Evolutionary conservation across 257 asterid species (phyloP).

Genomic region (Solanum sparsipilum): DNA sequence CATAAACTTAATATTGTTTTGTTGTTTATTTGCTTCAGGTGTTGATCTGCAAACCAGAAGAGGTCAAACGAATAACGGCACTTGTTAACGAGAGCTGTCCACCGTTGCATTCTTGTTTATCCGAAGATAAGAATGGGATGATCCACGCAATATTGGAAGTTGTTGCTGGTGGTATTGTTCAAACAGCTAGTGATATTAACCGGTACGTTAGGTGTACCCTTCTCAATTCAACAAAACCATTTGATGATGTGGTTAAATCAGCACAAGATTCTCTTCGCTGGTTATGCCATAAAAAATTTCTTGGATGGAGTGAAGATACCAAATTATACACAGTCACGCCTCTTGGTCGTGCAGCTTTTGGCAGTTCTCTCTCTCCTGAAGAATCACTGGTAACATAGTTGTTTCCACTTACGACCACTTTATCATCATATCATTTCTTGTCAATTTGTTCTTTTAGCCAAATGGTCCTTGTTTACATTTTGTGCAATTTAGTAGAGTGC

Average conservation of each 20-base stretch:
- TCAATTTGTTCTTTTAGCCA: background rate
- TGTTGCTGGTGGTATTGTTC: slow-evolving; percentile 98
- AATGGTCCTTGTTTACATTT: background rate
- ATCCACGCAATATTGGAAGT: slow-evolving; percentile 97
- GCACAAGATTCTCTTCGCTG: slow-evolving; percentile 97
- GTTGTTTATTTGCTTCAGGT: slow-evolving; percentile 37
- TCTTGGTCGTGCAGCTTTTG: slow-evolving; percentile 93
- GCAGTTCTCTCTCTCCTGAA: slow-evolving; percentile 94
- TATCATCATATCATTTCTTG: background rate
- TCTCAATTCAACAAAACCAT: slow-evolving; percentile 87
- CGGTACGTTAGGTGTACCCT: slow-evolving; percentile 96
- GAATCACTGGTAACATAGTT: slow-evolving; percentile 69
- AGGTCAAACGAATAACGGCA: slow-evolving; percentile 56
- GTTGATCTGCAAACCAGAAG: slow-evolving; percentile 85
- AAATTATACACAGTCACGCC: slow-evolving; percentile 91
- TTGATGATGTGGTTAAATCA: slow-evolving; percentile 93
- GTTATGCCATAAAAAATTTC: slow-evolving; percentile 84
- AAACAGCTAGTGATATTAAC: slow-evolving; percentile 84
- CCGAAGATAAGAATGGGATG: slow-evolving; percentile 99
- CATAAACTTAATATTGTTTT: background rate
- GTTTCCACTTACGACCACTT: slow-evolving; percentile 8
- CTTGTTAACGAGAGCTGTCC: slow-evolving; percentile 83
- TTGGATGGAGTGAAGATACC: slow-evolving; percentile 89
- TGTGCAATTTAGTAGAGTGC: background rate
- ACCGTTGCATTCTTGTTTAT: slow-evolving; percentile 88